Evolutionary conservation across 306 rosid genomes (phyloP), one percentile per base, ranked within the genome.

Genomic region (Quercus dentata): DNA sequence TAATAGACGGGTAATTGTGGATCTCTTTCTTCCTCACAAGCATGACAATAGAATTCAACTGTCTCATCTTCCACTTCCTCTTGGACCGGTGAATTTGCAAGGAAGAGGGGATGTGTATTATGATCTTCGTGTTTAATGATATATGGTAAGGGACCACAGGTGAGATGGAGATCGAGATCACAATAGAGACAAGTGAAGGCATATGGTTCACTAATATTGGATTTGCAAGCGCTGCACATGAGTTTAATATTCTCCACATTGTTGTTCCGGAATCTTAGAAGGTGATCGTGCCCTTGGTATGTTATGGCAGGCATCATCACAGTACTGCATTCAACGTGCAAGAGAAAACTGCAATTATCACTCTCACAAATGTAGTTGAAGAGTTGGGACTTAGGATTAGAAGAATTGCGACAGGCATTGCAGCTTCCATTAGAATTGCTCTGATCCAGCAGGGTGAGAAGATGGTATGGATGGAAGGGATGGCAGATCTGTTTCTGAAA

Each of bases 121-220:
- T 73, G 65, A 20, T 18, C 56, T 54, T 54, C 11, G 15, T 52
- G 64, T 19, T 73, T 73, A 3, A 73, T 27, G 21, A 25, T 19
- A 10, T 11, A 73, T 27, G 76, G 76, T 28, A 73, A 73, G 9
- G 76, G 27, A 55, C 76, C 65, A 56, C 76, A 71, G 25, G 19
- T 54, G 5, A 19, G 30, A 73, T 18, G 20, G 17, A 52, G 19
- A 38, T 17, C 7, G 44, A 55, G 30, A 8, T 54, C 25, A 18
- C 62, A 73, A 52, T 27, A 8, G 15, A 59, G 28, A 23, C 65
- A 59, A 23, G 15, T 59, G 31, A 59, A 59, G 14, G 5, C 65
- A 18, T 59, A 21, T 59, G 65, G 11, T 8, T 10, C 15, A 21
- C 6, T 9, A 11, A 46, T 46, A 12, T 4, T 9, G 28, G 30